Evolutionary conservation across 768 basidiomycete genomes (phyloP), one percentile per base, ranked within the genome.

Genomic region (Ramaria rubella): DNA sequence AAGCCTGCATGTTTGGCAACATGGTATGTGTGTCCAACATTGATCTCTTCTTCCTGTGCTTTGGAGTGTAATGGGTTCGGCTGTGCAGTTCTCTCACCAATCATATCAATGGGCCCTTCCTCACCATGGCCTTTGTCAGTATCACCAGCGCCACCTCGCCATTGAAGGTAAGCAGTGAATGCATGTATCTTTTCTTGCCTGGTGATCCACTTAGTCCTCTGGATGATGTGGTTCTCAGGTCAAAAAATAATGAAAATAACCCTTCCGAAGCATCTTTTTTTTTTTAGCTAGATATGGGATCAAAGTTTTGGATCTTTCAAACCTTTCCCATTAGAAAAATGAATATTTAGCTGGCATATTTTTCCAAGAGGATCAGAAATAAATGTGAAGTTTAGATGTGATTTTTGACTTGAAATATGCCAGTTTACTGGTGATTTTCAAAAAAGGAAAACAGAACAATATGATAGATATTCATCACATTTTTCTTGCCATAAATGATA

Each of bases 391-490:
- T 65, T 7, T 58, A 36, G 4, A 65, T 50, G 53, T 49, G 60
- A 52, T 63, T 71, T 49, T 75, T 75, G 67, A 78, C 74, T 2
- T 76, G 53, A 0, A 78, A 78, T 58, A 79, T 74, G 62, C 77
- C 70, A 0, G 79, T 63, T 60, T 78, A 76, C 58, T 81, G 78
- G 15, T 78, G 70, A 21, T 77, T 46, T 64, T 77, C 65, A n/a
- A 72, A 69, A 1, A 70, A 73, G 30, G 79, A 58, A n/a, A 57
- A n/a, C n/a, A n/a, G n/a, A n/a, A n/a, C n/a, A n/a, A n/a, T n/a
- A n/a, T n/a, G n/a, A n/a, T n/a, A n/a, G n/a, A n/a, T n/a, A n/a
- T n/a, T n/a, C n/a, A n/a, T n/a, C n/a, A n/a, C n/a, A n/a, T n/a
- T n/a, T n/a, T n/a, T n/a, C n/a, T n/a, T n/a, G n/a, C n/a, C n/a